These are phyloP conservation scores for Claviceps sp. DNA, from an alignment of 2,329 filamentous ascomycete genomes.

Conservation along the genomic window DNA sequence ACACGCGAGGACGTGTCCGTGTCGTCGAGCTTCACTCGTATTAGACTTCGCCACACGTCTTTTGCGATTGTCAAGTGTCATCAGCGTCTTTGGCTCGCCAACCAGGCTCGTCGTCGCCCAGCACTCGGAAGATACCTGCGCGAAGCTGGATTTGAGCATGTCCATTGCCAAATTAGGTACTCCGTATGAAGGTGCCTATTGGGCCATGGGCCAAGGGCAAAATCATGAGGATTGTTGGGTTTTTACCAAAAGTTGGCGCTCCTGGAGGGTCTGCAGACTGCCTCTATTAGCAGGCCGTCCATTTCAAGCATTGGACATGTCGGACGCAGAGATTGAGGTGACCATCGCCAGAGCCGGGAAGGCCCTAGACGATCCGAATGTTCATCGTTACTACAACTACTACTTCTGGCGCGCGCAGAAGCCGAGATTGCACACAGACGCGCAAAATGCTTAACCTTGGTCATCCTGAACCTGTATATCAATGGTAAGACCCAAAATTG, in stretches of 20 bases:
- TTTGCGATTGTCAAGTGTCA: no score
- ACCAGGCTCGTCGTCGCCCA: background rate
- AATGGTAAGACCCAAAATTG: no score
- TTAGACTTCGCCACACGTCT: no score
- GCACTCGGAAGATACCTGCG: slow-evolving; percentile 7
- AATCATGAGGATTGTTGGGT: slow-evolving; percentile 19
- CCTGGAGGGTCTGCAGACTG: slow-evolving; percentile 17
- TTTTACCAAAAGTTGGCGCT: slow-evolving; percentile 24
- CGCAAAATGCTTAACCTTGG: background rate
- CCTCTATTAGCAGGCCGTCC: slow-evolving; percentile 22
- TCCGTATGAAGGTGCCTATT: slow-evolving; percentile 24
- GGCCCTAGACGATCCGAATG: slow-evolving; percentile 12
- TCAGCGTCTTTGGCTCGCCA: no score
- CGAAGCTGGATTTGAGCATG: slow-evolving; percentile 10
- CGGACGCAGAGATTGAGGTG: slow-evolving; percentile 16
- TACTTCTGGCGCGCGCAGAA: slow-evolving; percentile 26
- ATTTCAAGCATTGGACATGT: slow-evolving; percentile 17
- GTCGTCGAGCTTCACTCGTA: no score
- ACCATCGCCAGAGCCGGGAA: slow-evolving; percentile 15
- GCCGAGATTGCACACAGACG: background rate
- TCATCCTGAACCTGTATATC: no score
- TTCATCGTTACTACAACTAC: slow-evolving; percentile 23
- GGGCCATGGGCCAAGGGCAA: slow-evolving; percentile 20
- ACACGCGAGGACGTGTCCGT: no score
- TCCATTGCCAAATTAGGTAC: slow-evolving; percentile 18